A percentile compares a stretch with the other conserved stretches of the same genome.
These are phyloP conservation scores for Calonectria naviculata DNA, from an alignment of 2,329 filamentous ascomycete species.

Conservation along the genomic window DNA sequence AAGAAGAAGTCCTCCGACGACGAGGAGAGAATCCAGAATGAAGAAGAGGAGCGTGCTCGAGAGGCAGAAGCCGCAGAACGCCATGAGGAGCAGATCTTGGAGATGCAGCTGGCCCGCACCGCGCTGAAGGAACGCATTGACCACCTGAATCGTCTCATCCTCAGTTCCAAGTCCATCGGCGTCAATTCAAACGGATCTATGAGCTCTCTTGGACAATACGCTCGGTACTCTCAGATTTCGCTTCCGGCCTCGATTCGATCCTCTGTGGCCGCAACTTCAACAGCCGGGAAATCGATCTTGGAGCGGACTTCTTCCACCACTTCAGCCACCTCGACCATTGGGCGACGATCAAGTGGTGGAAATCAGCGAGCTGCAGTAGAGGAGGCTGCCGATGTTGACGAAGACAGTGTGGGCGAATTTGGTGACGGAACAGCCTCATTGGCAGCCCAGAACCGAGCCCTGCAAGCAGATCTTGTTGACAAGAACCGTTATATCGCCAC, in stretches of 20 bases:
- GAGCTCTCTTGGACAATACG: slow-evolving; percentile 72
- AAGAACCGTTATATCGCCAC: slow-evolving; percentile 98
- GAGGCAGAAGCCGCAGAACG: slow-evolving; percentile 86
- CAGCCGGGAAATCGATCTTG: slow-evolving; percentile 59
- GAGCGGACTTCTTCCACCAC: slow-evolving; percentile 76
- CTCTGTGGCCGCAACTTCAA: slow-evolving; percentile 76
- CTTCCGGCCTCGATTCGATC: slow-evolving; percentile 71
- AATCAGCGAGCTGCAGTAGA: slow-evolving; percentile 54
- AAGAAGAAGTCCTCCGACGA: slow-evolving; percentile 70
- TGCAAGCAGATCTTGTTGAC: slow-evolving; percentile 95
- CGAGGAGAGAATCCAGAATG: slow-evolving; percentile 70
- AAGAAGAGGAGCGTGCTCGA: slow-evolving; percentile 77
- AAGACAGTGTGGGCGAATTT: slow-evolving; percentile 82
- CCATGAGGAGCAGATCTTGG: slow-evolving; percentile 97
- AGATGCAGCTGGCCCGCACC: slow-evolving; percentile 97
- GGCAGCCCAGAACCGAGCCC: slow-evolving; percentile 86
- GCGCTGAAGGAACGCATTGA: slow-evolving; percentile 97
- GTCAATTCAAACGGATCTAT: slow-evolving; percentile 84
- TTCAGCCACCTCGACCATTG: slow-evolving; percentile 71
- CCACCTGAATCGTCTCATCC: slow-evolving; percentile 92
- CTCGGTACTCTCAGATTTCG: slow-evolving; percentile 70
- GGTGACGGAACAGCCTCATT: slow-evolving; percentile 88
- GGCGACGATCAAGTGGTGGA: slow-evolving; percentile 60
- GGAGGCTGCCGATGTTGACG: slow-evolving; percentile 63
- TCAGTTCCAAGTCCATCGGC: slow-evolving; percentile 95